A percentile compares a stretch with the other conserved stretches of the same genome.
phyloP scores from a whole-genome alignment of 345 rosid species.

The Geranium rotundifolium region DNA sequence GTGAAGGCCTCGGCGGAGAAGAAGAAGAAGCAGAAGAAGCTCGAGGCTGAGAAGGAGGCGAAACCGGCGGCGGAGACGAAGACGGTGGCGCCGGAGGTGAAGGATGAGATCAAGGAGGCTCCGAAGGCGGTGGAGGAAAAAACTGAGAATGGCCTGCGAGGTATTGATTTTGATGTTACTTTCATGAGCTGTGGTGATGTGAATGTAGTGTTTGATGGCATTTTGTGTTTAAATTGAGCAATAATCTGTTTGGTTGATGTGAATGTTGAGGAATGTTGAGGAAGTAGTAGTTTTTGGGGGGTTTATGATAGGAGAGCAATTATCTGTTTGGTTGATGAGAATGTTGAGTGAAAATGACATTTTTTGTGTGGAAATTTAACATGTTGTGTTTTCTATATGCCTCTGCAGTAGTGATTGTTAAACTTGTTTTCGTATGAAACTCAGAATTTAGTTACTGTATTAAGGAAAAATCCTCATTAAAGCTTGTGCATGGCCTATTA shows the following conservation, averaged over 20 bases:
- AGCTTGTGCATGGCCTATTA: no score
- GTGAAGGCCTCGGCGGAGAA: conserved; percentile 44
- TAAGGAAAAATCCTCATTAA: no score
- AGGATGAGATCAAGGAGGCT: conserved; percentile 5
- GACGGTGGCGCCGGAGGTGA: conserved; percentile 11
- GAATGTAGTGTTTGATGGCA: not conserved
- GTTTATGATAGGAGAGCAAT: no score
- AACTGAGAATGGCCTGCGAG: conserved; percentile 25
- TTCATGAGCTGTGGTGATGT: not conserved
- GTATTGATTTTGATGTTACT: conserved; percentile 11
- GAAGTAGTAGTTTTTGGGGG: no score
- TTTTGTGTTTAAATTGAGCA: not conserved
- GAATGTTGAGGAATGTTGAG: not conserved
- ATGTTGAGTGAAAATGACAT: no score
- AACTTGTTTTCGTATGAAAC: no score
- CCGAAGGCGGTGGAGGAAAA: conserved; percentile 28
- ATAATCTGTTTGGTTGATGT: not conserved
- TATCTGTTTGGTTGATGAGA: no score
- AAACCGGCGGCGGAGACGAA: conserved; percentile 15
- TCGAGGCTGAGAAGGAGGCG: conserved; percentile 16
- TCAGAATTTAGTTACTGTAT: no score
- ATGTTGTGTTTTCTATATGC: no score
- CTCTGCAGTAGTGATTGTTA: no score
- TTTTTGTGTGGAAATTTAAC: no score
- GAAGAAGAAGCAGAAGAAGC: conserved; percentile 27